Conservation (phyloP, 257 asterid species). For the Penstemon eatonii region DNA sequence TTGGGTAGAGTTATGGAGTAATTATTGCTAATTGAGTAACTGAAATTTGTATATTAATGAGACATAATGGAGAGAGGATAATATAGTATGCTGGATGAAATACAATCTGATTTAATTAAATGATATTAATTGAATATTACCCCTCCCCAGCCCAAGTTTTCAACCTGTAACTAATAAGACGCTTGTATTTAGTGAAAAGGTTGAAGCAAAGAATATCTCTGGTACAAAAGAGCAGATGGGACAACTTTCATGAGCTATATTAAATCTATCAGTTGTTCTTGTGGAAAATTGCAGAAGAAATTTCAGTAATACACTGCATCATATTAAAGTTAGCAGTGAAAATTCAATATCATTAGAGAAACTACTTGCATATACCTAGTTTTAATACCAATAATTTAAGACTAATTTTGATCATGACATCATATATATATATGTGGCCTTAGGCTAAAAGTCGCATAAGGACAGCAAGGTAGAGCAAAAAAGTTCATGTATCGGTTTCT, state of each 20-base stretch:
- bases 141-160: background rate
- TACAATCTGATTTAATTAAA: background rate
- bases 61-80: slow-evolving; percentile 22
- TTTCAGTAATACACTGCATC: background rate
- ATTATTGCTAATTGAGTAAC: background rate
- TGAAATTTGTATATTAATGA: slow-evolving; percentile 16
- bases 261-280: slow-evolving; percentile 7
- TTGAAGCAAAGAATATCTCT: slow-evolving; percentile 27
- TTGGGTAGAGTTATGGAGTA: slow-evolving; percentile 3
- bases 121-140: background rate
- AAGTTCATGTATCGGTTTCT: slow-evolving; percentile 32
- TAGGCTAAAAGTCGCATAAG: slow-evolving; percentile 19
- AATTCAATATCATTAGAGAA: background rate
- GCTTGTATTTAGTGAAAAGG: background rate
- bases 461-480: slow-evolving; percentile 22
- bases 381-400: background rate
- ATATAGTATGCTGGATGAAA: background rate
- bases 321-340: background rate
- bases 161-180: too few relatives aligned
- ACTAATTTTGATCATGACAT: slow-evolving; percentile 23
- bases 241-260: slow-evolving; percentile 26
- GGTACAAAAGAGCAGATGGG: slow-evolving; percentile 6
- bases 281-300: slow-evolving; percentile 3
- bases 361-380: background rate
- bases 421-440: slow-evolving; percentile 24